phyloP scores from a whole-genome alignment of 139 green algal genomes.

The Chlamydomonas eustigma region DNA sequence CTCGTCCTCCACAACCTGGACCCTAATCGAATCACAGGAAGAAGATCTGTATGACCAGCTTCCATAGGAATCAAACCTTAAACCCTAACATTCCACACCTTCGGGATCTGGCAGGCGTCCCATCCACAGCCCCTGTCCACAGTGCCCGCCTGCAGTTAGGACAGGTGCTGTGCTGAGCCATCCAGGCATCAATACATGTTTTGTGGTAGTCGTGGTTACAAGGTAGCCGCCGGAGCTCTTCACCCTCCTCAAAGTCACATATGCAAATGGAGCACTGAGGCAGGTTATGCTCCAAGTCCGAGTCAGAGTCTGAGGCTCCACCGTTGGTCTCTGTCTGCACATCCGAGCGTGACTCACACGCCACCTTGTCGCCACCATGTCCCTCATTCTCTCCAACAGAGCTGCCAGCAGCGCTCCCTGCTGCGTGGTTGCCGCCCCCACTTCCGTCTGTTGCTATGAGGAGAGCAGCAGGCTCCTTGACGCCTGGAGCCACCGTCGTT shows the following conservation, averaged over 20 bases:
- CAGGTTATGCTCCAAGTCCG: not conserved
- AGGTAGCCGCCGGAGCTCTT: not conserved
- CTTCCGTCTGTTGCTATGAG: too few relatives aligned
- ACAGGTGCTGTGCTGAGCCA: slow-evolving; percentile 2
- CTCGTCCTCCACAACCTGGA: too few relatives aligned
- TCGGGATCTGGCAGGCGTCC: not conserved
- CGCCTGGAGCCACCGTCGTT: too few relatives aligned
- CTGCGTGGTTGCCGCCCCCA: too few relatives aligned
- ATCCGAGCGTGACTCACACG: too few relatives aligned
- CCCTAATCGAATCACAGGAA: too few relatives aligned
- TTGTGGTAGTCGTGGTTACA: not conserved
- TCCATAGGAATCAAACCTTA: too few relatives aligned
- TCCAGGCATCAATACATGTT: not conserved
- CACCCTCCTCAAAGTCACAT: slow-evolving; percentile 4
- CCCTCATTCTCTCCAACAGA: not conserved
- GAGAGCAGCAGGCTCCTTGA: too few relatives aligned
- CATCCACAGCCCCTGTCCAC: not conserved
- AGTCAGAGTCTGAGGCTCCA: not conserved
- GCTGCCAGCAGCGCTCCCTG: not conserved
- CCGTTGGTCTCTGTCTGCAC: too few relatives aligned
- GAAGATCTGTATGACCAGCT: too few relatives aligned
- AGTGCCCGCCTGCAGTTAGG: not conserved
- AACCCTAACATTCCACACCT: not conserved
- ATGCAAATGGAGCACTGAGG: slow-evolving; percentile 7
- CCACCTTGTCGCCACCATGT: too few relatives aligned